Evolutionary conservation across 345 rosid genomes (phyloP).

Genomic region (Sapria himalayana): DNA sequence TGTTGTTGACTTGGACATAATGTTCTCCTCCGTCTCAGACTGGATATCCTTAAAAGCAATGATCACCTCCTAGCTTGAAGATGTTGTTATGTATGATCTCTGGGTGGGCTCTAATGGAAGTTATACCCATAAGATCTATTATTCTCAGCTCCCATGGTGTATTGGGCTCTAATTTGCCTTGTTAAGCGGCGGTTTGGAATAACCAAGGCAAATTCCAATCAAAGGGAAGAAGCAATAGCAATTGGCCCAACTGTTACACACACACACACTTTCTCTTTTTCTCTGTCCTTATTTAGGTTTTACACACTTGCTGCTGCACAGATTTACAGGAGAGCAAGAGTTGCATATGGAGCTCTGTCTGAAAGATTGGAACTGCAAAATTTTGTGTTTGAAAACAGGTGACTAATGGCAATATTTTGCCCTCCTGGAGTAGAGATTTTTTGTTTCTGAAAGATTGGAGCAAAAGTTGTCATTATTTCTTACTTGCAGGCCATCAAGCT

Average conservation of each 20-base stretch:
- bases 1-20: conserved; percentile 46
- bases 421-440: conserved; percentile 2
- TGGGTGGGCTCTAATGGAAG: conserved; percentile 73
- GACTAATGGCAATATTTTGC: conserved; percentile 8
- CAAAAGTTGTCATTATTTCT: neutral
- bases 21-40: conserved; percentile 37
- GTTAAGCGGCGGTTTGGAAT: conserved; percentile 64
- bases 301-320: conserved; percentile 17
- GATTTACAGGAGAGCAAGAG: conserved; percentile 56
- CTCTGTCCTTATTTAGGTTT: neutral
- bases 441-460: too few relatives aligned
- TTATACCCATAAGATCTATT: conserved; percentile 40
- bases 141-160: conserved; percentile 79
- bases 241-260: neutral
- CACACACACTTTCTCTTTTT: neutral
- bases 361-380: conserved; percentile 48
- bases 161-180: conserved; percentile 38
- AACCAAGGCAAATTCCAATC: conserved; percentile 42
- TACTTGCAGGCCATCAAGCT: conserved; percentile 59
- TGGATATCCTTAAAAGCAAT: conserved; percentile 64
- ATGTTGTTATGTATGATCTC: conserved; percentile 60
- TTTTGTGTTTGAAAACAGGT: conserved; percentile 67
- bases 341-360: conserved; percentile 65
- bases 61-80: conserved; percentile 69
- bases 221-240: conserved; percentile 50